Evolutionary conservation across 148 eudicot species (phyloP).

Genomic region (Diospyros kaki): DNA sequence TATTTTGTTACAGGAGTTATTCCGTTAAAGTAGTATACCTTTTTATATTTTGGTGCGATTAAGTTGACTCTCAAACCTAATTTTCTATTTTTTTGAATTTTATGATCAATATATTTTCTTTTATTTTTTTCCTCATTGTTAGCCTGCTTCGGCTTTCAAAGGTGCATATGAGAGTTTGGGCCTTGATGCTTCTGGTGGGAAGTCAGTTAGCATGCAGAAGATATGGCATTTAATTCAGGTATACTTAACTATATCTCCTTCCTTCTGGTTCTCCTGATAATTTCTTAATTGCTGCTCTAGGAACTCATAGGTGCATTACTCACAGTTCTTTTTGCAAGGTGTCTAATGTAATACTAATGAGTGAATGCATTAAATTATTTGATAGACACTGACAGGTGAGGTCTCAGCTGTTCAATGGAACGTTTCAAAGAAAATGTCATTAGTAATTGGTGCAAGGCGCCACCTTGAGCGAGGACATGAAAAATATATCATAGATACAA

Average conservation of each 20-base stretch:
- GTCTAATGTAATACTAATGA: background rate
- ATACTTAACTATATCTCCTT: background rate
- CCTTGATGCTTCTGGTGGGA: conserved; percentile 62
- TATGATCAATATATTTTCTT: background rate
- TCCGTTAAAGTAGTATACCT: conserved; percentile 1
- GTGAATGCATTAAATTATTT: conserved; percentile 11
- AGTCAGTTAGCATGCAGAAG: conserved; percentile 85
- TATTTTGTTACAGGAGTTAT: conserved; percentile 2
- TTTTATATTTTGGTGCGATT: background rate
- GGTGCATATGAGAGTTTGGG: conserved; percentile 71
- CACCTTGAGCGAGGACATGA: conserved; percentile 96
- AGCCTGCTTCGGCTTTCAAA: conserved; percentile 92
- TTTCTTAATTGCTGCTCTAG: conserved; percentile 5
- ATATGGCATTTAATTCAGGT: conserved; percentile 96
- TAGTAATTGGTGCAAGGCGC: conserved; percentile 82
- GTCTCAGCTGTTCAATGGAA: conserved; percentile 46
- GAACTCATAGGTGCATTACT: conserved; percentile 3
- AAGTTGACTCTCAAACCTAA: background rate
- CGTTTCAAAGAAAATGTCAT: conserved; percentile 72
- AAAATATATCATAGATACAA: conserved; percentile 75
- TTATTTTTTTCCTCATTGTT: conserved; percentile 6
- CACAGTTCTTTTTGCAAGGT: conserved; percentile 9
- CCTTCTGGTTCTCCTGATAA: background rate
- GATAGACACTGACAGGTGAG: conserved; percentile 74
- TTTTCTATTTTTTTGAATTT: background rate